Percentiles rank a stretch among this genome's conserved stretches.
Evolutionary conservation across 768 basidiomycete species (phyloP).

Genomic region (Rhodotorula graminis): DNA sequence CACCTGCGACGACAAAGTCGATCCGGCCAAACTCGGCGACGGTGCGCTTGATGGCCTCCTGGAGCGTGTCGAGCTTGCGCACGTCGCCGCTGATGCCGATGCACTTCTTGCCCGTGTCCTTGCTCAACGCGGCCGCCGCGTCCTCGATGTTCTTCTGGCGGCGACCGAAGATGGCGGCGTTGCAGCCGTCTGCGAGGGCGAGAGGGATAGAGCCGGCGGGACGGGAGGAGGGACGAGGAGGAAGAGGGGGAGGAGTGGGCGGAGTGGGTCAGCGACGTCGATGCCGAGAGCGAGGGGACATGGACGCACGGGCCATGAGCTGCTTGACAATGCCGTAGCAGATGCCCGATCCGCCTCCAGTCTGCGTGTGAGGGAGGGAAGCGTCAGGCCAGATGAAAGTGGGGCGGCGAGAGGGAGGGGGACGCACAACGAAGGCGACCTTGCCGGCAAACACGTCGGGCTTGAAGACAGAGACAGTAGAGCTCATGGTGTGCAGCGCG

Average conservation of each 20-base stretch:
- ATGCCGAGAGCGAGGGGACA: no score
- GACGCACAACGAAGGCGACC: constrained; percentile 51
- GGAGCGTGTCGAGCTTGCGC: constrained; percentile 64
- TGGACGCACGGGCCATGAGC: constrained; percentile 55
- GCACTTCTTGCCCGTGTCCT: constrained; percentile 65
- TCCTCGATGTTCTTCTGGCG: constrained; percentile 68
- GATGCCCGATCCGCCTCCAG: constrained; percentile 89
- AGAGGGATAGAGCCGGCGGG: background rate
- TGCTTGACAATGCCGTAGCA: constrained; percentile 81
- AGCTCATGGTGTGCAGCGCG: background rate
- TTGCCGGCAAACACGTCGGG: constrained; percentile 80
- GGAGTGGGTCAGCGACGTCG: no score
- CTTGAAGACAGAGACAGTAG: constrained; percentile 56
- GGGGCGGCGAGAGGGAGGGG: background rate
- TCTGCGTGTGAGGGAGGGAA: constrained; percentile 44
- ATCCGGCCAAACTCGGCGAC: constrained; percentile 75
- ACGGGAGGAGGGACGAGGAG: background rate
- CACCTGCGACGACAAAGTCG: constrained; percentile 75
- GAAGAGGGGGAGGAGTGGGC: no score
- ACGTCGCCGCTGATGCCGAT: constrained; percentile 76
- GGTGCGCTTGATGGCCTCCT: constrained; percentile 68
- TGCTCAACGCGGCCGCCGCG: constrained; percentile 66
- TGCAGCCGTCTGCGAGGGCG: constrained; percentile 65
- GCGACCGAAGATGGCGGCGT: constrained; percentile 75
- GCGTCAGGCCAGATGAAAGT: background rate